A percentile compares a stretch with the other conserved stretches of the same genome.
phyloP scores from a whole-genome alignment of 2,329 filamentous ascomycete genomes.

The Colletotrichum musicola region DNA sequence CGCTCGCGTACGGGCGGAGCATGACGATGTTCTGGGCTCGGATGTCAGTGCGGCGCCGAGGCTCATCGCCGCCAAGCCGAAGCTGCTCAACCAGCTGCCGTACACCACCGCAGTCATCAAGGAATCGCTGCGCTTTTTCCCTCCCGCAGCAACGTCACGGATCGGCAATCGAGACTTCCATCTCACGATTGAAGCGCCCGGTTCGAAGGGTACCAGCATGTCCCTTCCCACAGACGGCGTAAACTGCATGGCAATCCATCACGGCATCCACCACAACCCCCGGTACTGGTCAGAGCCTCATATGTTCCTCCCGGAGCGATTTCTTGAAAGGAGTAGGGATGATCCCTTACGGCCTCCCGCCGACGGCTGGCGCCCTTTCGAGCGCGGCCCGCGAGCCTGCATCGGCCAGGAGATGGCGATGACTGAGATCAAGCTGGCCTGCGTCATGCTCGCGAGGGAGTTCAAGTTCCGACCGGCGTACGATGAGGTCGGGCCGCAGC shows the following conservation, averaged over 20 bases:
- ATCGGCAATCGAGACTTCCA: constrained; percentile 49
- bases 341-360: constrained; percentile 52
- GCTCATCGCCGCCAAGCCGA: background rate
- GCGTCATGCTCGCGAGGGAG: constrained; percentile 61
- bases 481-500: constrained; percentile 46
- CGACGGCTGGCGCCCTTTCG: constrained; percentile 66
- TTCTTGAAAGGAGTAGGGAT: constrained; percentile 45
- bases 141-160: constrained; percentile 59
- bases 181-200: constrained; percentile 41
- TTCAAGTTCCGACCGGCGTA: constrained; percentile 61
- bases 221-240: constrained; percentile 54
- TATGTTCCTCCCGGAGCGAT: constrained; percentile 58
- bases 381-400: constrained; percentile 64
- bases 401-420: constrained; percentile 69
- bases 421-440: constrained; percentile 63
- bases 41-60: background rate
- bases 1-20: constrained; percentile 54
- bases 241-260: constrained; percentile 41
- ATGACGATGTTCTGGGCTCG: constrained; percentile 62
- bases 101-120: constrained; percentile 61
- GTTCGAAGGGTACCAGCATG: constrained; percentile 21
- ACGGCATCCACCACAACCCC: constrained; percentile 53
- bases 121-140: constrained; percentile 66
- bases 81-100: constrained; percentile 22
- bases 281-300: constrained; percentile 53